Evolutionary conservation across 345 rosid species (phyloP).

Genomic region (Boechera divaricarpa): DNA sequence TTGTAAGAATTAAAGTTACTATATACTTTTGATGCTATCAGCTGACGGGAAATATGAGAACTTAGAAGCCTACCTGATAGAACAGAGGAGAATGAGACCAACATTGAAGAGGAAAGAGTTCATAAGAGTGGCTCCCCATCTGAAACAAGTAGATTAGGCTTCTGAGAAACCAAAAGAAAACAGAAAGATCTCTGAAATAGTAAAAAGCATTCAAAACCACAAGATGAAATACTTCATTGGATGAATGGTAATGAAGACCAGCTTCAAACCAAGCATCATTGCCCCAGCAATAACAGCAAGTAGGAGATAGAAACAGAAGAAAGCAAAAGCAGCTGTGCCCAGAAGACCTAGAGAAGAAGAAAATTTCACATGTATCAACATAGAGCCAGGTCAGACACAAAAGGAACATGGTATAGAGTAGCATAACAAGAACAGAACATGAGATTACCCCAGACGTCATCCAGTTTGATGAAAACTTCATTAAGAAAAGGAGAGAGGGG

Average conservation of each 20-base stretch:
- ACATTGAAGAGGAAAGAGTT: conserved; percentile 98
- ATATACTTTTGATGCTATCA: conserved; percentile 20
- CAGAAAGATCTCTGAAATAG: conserved; percentile 10
- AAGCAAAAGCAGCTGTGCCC: conserved; percentile 93
- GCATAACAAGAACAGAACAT: conserved; percentile 12
- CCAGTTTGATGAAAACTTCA: conserved; percentile 96
- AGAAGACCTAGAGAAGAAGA: conserved; percentile 71
- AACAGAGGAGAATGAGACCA: conserved; percentile 86
- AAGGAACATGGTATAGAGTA: conserved; percentile 9
- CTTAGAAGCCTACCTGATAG: conserved; percentile 69
- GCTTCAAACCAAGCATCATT: conserved; percentile 96
- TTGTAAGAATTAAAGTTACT: conserved; percentile 1
- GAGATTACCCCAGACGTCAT: conserved; percentile 85
- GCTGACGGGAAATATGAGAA: neutral
- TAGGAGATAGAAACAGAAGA: conserved; percentile 95
- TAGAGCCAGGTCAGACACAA: conserved; percentile 14
- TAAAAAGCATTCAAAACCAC: conserved; percentile 22
- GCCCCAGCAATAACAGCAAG: conserved; percentile 98
- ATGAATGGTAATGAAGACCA: conserved; percentile 88
- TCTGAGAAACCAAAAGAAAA: conserved; percentile 40
- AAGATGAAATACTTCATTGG: conserved; percentile 81
- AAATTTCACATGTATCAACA: conserved; percentile 7
- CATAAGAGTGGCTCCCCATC: conserved; percentile 99
- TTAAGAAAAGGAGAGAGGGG: conserved; percentile 91
- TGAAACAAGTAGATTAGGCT: conserved; percentile 43